Evolutionary conservation across 306 rosid species (phyloP), one percentile per base, ranked within the genome.

Genomic region (Casuarina equisetifolia): DNA sequence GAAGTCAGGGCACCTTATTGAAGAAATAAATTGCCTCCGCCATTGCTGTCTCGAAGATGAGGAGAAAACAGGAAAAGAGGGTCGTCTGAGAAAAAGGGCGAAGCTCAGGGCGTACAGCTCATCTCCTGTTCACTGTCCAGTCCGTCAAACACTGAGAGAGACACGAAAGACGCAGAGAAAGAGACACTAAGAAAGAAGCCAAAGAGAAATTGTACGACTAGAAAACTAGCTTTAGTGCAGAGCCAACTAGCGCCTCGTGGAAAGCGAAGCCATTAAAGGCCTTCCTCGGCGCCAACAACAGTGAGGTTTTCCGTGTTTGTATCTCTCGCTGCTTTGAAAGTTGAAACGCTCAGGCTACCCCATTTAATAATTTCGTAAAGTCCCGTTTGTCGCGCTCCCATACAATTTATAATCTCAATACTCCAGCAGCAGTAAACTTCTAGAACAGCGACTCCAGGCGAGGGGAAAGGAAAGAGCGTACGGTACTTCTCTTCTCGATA

Each of bases 11-110:
- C 63, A 94, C 98, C 98, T 94, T 91, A 87, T 83, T 85, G 84
- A 83, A 67, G 81, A 92, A 88, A 69, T 85, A 89, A 84, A 83
- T 76, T 76, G 78, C 80, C 84, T 79, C 97, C 13, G 87, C 92
- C 98, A 94, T 94, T 50, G 87, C 68, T 83, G 70, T 39, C 67
- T 72, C 48, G 67, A 63, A 70, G 66, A 59, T 53, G 64, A 79
- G 75, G 15, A 44, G 39, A 78, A 12, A 6, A 64, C 44, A 1
- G 42, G 19, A 79, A 73, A 36, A 71, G 73, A 80, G 40, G 44
- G 70, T 39, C 57, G 10, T 48, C 42, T 42, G 36, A 2, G 35
- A 49, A 25, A 19, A 38, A 45, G 12, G 12, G 44, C 69, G 44
- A 20, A 78, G 59, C 57, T 72, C 84, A 79, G 61, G 64, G 46